Evolutionary conservation across 2,329 filamentous ascomycete species (phyloP), one percentile per base, ranked within the genome.

Genomic region (Fonsecaea monophora): DNA sequence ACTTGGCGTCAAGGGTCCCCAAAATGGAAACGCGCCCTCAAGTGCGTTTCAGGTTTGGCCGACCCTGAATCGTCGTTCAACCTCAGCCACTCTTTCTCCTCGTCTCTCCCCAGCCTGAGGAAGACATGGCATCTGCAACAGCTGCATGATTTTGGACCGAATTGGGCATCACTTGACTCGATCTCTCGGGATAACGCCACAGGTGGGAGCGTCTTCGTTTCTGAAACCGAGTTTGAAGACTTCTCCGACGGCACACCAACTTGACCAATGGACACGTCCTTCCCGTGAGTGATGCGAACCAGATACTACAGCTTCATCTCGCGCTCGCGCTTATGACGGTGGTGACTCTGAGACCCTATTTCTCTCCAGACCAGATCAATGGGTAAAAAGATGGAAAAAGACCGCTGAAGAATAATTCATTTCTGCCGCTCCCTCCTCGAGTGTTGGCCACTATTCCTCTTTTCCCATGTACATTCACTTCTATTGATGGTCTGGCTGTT

Each of bases 21-120:
- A 64, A 57, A 62, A 60, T 42, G 53, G 59, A 40, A 61, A 53
- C 45, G 50, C 42, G 25, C 53, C 13, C 53, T 60, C 60, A 68
- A 69, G 69, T 60, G 67, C 53, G 67, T 68, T 69, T 68, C 66
- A 63, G 61, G 54, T 62, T 67, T 56, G 59, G 42, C 38, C 56
- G 64, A 45, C 59, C 35, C 37, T 50, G 54, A 13, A 50, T 53
- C 21, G 32, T 58, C 60, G 45, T 50, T 63, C 21, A 66, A 61
- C 64, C 55, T 40, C 60, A 71, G 58, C 71, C 71, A 72, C 57
- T 72, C 71, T 65, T 64, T 70, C 32, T 15, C n/a, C 13, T 53
- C 37, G 45, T 57, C 62, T 30, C 35, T 57, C 34, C 30, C 50
- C 63, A 35, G 64, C 60, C 54, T 71, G 68, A 68, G 62, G 65